Evolutionary conservation across 306 rosid species (phyloP), one percentile per base, ranked within the genome.

Genomic region (Chamaecrista fasciculata): DNA sequence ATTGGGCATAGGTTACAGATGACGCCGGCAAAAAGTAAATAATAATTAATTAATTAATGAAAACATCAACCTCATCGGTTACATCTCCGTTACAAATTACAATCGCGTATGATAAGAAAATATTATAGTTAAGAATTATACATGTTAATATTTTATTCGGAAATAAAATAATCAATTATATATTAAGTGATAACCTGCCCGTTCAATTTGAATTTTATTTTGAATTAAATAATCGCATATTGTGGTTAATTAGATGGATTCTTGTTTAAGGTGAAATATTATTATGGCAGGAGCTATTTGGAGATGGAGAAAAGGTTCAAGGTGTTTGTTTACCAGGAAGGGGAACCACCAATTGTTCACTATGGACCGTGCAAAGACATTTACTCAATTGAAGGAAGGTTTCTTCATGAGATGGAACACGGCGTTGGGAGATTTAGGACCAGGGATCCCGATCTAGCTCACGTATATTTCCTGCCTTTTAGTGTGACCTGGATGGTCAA

Each of bases 401-500:
- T 92, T 83, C 82, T 92, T 71, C 73, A 89, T 29, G 96, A 92
- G 71, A 71, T 92, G 86, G 96, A 92, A 42, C 66, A 74, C 28
- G 89, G 90, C 1, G 60, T 20, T 29, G 79, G 78, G 18, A 70
- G 60, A 73, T 87, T 87, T 67, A 83, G 87, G 73, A 89, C 96
- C 39, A 42, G 8, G 62, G 85, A 85, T 66, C 84, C 92, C 5
- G 16, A 80, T 29, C 59, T 37, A 15, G 92, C 98, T 16, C 98
- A 89, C 15, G 89, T 79, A 68, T 81, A 62, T 82, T 92, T 87
- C 70, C 66, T 89, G 76, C 98, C 98, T 46, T 89, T 92, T 62
- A 92, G 98, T 49, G 95, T 92, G 26, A 83, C 96, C 11, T 86
- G 86, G 92, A 89, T 92, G 96, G 96, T 87, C n/a, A 92, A 80